Conservation (phyloP, 1,139 yeast genomes). For the Zygosaccharomyces pseudobailii region DNA sequence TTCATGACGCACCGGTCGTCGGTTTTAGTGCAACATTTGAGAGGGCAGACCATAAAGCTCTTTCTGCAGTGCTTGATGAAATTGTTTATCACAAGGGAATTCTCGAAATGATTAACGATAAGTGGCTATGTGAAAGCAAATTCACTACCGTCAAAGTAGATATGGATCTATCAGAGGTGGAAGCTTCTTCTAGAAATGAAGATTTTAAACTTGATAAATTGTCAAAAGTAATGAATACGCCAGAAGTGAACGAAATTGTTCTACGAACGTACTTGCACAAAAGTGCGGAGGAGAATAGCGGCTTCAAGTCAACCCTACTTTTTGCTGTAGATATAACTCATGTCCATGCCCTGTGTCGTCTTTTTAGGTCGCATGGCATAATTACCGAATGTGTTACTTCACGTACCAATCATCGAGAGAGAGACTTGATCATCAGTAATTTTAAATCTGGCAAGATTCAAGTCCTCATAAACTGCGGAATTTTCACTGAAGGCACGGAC, state of each 20-base stretch:
- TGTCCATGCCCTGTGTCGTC: conserved; percentile 49
- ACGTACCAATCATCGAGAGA: conserved; percentile 48
- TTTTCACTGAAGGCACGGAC: conserved; percentile 94
- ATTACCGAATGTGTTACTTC: conserved; percentile 75
- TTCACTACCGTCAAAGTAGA: conserved; percentile 51
- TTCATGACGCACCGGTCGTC: conserved; percentile 59
- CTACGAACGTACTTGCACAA: conserved; percentile 50
- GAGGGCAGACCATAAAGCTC: conserved; percentile 60
- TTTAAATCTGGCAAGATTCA: conserved; percentile 61
- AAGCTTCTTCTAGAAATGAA: conserved; percentile 32
- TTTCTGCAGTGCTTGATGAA: conserved; percentile 63
- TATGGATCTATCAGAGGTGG: conserved; percentile 36
- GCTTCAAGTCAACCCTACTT: conserved; percentile 59
- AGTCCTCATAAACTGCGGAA: conserved; percentile 81
- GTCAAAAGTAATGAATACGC: conserved; percentile 52
- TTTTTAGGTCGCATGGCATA: conserved; percentile 56
- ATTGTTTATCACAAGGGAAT: conserved; percentile 68
- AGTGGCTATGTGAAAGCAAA: conserved; percentile 66
- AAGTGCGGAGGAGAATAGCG: conserved; percentile 22
- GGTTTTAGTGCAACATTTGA: conserved; percentile 86
- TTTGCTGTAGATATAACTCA: conserved; percentile 77
- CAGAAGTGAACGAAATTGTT: conserved; percentile 50
- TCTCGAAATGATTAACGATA: conserved; percentile 61
- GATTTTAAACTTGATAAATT: conserved; percentile 56
- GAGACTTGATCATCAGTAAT: conserved; percentile 50